phyloP scores from a whole-genome alignment of 208 protist species.

The Acanthamoeba sp. region DNA sequence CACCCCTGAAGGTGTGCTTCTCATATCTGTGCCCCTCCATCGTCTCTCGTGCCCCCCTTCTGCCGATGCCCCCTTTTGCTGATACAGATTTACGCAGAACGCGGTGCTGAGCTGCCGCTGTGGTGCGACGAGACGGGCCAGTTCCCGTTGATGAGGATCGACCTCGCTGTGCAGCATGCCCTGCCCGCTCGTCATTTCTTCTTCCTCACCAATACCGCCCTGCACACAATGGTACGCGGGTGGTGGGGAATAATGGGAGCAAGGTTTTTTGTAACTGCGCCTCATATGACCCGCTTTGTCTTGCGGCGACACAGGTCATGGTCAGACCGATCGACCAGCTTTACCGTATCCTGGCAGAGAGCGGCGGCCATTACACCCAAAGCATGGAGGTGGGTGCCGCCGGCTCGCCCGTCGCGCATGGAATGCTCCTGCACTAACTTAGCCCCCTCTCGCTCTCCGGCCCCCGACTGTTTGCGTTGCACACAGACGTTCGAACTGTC shows the following conservation, averaged over 20 bases:
- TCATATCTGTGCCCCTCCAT: not conserved
- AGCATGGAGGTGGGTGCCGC: not conserved
- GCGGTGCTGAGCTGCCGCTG: not conserved
- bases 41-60: not conserved
- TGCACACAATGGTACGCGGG: slow-evolving; percentile 36
- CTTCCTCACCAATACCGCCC: slow-evolving; percentile 73
- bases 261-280: too few species aligned
- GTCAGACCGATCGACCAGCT: slow-evolving; percentile 45
- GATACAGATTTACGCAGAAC: not conserved
- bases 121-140: not conserved
- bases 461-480: not conserved
- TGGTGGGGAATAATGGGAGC: not conserved
- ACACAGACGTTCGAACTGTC: not conserved
- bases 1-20: not conserved
- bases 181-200: slow-evolving; percentile 74
- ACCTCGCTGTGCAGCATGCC: slow-evolving; percentile 66
- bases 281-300: not conserved
- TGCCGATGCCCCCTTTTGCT: not conserved
- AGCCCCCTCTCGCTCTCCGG: not conserved
- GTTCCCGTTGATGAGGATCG: slow-evolving; percentile 36
- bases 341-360: not conserved
- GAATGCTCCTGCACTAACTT: too few species aligned
- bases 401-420: not conserved
- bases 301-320: not conserved
- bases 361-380: not conserved